phyloP scores from a whole-genome alignment of 768 basidiomycete genomes.

The Candolleomyces efflorescens region DNA sequence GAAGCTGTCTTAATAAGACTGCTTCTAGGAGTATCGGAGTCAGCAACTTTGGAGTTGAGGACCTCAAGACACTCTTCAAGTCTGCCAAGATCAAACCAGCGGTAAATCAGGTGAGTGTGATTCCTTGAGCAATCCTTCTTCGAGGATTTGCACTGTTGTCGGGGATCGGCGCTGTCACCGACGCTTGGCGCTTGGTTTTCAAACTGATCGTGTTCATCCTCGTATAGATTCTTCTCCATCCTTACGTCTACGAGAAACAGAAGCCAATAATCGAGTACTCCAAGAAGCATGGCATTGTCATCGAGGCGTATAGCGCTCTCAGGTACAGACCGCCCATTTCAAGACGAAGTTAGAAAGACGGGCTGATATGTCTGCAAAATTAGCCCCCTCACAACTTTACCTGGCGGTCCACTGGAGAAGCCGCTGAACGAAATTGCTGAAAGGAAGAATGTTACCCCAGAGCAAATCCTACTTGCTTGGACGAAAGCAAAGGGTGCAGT shows the following conservation, averaged over 20 bases:
- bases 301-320: constrained; percentile 67
- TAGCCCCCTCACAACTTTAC: constrained; percentile 55
- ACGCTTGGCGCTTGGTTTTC: background rate
- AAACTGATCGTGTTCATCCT: background rate
- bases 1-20: background rate
- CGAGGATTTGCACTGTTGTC: background rate
- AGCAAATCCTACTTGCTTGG: constrained; percentile 74
- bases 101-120: constrained; percentile 55
- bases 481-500: constrained; percentile 64
- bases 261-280: constrained; percentile 50
- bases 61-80: constrained; percentile 52
- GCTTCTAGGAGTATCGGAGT: constrained; percentile 61
- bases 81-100: constrained; percentile 60
- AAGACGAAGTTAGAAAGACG: background rate
- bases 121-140: background rate
- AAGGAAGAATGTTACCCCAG: constrained; percentile 46
- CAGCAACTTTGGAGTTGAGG: constrained; percentile 57
- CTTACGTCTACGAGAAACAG: constrained; percentile 57
- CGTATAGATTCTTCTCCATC: constrained; percentile 57
- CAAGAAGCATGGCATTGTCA: constrained; percentile 49
- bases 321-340: constrained; percentile 31
- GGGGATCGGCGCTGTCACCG: background rate
- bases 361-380: background rate
- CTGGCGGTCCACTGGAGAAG: constrained; percentile 62
- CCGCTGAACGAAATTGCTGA: constrained; percentile 52